These are phyloP conservation scores for Podospora sp. DNA, from an alignment of 495 filamentous ascomycete genomes.

Conservation along the genomic window DNA sequence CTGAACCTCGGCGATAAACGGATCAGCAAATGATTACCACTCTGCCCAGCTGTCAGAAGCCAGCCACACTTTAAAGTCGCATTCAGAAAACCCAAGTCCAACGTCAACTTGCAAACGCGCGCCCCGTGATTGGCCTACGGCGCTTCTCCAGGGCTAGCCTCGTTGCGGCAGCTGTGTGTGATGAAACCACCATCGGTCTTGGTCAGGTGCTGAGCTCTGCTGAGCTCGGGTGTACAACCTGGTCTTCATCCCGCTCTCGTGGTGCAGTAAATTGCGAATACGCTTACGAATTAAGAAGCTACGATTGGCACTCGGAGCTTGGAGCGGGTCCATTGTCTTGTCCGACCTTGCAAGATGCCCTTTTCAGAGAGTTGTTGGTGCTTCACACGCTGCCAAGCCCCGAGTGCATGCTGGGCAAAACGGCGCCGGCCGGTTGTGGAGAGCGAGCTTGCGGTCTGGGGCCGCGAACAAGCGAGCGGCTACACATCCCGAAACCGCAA, in stretches of 20 bases:
- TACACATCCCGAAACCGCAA: neutral
- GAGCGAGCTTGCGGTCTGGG: too few species aligned
- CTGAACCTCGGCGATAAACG: neutral
- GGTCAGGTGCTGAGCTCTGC: neutral
- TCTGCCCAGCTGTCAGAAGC: neutral
- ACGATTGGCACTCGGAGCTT: neutral
- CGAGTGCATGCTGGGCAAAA: too few species aligned
- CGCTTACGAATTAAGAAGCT: too few species aligned
- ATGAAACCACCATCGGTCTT: neutral
- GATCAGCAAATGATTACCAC: neutral
- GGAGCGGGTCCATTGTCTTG: neutral
- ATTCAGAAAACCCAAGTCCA: neutral
- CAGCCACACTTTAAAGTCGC: neutral
- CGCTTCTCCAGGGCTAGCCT: neutral
- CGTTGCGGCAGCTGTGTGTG: neutral
- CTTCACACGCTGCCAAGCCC: too few species aligned
- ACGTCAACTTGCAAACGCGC: neutral
- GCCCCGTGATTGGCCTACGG: neutral
- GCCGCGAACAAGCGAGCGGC: neutral
- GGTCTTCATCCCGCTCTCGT: too few species aligned
- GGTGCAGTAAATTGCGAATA: too few species aligned
- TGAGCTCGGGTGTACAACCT: too few species aligned
- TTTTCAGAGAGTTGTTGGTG: too few species aligned
- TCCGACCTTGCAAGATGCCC: neutral
- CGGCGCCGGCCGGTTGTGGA: too few species aligned